Evolutionary conservation across 805 yeast species (phyloP), one percentile per base, ranked within the genome.

Genomic region (Metschnikowia anglica): DNA sequence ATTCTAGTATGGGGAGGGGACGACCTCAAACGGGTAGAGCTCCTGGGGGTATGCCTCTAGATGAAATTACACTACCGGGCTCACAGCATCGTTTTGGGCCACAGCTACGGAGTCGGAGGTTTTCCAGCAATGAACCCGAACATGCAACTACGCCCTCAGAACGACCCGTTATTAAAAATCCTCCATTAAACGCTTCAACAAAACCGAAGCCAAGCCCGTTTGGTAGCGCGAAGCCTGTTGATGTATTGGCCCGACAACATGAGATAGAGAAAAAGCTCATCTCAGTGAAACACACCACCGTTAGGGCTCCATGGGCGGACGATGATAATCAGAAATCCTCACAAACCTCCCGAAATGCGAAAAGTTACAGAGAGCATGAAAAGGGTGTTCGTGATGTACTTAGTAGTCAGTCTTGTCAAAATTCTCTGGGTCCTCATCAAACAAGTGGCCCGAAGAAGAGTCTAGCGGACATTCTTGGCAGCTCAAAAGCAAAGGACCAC

Each of bases 221-320:
- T 67, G 96, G 96, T 0, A 68, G 76, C 4, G 96, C 96, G 1
- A 85, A 80, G 63, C 96, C 96, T 1, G 91, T 88, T 5, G 96
- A 88, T 60, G 79, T 85, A 2, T 68, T 81, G 17, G 71, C 85
- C 19, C 81, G 77, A 51, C 80, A 78, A 51, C 65, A 72, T 34
- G 91, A 85, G 54, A 65, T 84, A 17, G 90, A 84, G n/a, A 32
- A 33, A 20, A 42, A 37, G 13, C 35, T 42, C 11, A 37, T 42
- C 11, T 27, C 29, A 23, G 53, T 63, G 8, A 64, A 66, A 39
- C 62, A 61, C 32, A 65, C 72, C 9, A 64, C 68, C 3, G 49
- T 64, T 4, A 61, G 54, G 44, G 66, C 68, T n/a, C 45, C 45
- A 4, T 42, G 45, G 45, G 45, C 28, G 9, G 41, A 31, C 3